Conservation (phyloP, 1,284 basidiomycete species). For the Leccinum holopus region DNA sequence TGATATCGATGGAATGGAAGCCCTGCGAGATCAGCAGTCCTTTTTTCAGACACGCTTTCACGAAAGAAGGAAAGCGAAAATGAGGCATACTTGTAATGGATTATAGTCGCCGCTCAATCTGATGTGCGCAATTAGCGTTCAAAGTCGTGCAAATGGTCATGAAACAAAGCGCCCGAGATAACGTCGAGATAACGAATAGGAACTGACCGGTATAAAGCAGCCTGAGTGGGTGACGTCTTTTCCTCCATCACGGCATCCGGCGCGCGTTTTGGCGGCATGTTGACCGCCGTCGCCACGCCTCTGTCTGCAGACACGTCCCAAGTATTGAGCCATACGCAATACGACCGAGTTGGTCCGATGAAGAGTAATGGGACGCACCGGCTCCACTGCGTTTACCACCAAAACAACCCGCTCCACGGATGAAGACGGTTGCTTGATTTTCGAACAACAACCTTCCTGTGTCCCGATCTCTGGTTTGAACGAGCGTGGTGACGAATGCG, state of each 20-base stretch:
- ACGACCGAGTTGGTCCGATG: conserved; percentile 5
- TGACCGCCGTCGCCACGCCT: conserved; percentile 84
- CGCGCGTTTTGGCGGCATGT: conserved; percentile 78
- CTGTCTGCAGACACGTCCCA: conserved; percentile 59
- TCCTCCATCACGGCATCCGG: conserved; percentile 89
- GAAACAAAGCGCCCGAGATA: conserved; percentile 6
- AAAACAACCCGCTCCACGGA: conserved; percentile 94
- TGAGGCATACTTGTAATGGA: conserved; percentile 74
- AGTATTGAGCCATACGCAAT: neutral
- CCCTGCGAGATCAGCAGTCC: neutral
- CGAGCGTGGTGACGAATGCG: conserved; percentile 78
- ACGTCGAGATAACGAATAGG: neutral
- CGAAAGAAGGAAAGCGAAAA: neutral
- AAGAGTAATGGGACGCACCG: conserved; percentile 43
- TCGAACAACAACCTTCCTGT: conserved; percentile 87
- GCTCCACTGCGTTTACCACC: conserved; percentile 86
- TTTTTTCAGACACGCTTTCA: conserved; percentile 9
- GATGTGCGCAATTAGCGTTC: neutral
- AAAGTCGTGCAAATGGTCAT: neutral
- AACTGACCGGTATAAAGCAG: conserved; percentile 82
- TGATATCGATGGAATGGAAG: neutral
- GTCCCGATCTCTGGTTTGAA: conserved; percentile 77
- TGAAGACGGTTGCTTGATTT: conserved; percentile 90
- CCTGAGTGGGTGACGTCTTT: conserved; percentile 79
- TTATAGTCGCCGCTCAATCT: conserved; percentile 90